Evolutionary conservation across 139 green algal genomes (phyloP), one percentile per base, ranked within the genome.

Genomic region (Chlamydomonas incerta): DNA sequence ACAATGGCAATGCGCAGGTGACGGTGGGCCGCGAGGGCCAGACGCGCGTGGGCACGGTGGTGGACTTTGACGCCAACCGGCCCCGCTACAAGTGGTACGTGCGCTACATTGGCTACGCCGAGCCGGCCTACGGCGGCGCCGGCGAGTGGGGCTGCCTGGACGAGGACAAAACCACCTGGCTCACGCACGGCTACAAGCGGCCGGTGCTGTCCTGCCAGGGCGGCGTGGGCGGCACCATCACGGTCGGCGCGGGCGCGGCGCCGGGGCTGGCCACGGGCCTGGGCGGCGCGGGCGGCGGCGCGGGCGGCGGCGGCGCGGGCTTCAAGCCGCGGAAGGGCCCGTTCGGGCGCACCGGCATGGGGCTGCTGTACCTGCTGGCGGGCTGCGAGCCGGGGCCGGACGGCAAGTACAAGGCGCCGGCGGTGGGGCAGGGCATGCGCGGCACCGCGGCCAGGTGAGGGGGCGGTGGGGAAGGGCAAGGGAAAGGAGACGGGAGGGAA

Each of bases 61-160:
- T 37, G 17, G 79, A 85, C 65, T 69, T 76, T 24, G 79, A 85
- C 66, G 20, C 47, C 31, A 85, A 85, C 63, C 79, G 79, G 28
- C 79, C 79, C n/a, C 79, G 79, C 13, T 85, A 85, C 65, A 85
- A 85, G 33, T 85, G 79, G 79, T 75, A 58, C 66, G 2, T 85
- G 15, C 79, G 66, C 10, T 85, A 85, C 66, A 28, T 67, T 21
- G 65, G 79, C 50, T 83, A 74, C 63, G 77, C 77, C 33, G 77
- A 83, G 77, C 77, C 77, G 24, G 77, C 77, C 14, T 83, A 83
- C 77, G 77, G 77, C 77, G 79, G 79, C 31, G 68, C 47, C 5
- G 79, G 66, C 46, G 79, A 85, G 63, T 85, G 79, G 79, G 79
- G 79, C 63, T 76, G 66, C 31, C 46, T 85, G 79, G 79, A 85